Evolutionary conservation across 2,329 filamentous ascomycete species (phyloP), one percentile per base, ranked within the genome.

Genomic region (Aureobasidium melanogenum): DNA sequence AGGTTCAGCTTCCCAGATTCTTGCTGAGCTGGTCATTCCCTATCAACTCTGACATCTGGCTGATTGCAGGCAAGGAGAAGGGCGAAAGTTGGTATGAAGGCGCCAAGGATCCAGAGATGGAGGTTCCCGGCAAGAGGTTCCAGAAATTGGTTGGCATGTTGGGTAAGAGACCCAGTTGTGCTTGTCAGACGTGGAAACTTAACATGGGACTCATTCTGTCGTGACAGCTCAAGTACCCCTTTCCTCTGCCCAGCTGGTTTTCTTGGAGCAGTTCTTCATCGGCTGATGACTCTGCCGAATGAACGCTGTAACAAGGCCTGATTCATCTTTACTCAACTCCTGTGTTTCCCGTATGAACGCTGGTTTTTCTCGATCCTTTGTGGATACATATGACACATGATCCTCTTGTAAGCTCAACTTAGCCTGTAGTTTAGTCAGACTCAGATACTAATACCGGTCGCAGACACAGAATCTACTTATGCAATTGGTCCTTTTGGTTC

Each of bases 1-100:
- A 61, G 26, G 36, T 64, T n/a, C 43, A 61, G 14, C 36, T 64
- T 5, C 48, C 63, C 4, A 48, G 61, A 17, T 63, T 64, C 41
- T 54, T 64, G 43, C 46, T 64, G 19, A 47, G 36, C 22, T 64
- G 63, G 61, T 43, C 54, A 5, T 48, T 61, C 10, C 57, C 61
- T 1, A 58, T 64, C 24, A 62, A 58, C n/a, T 43, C 57, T 10
- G 63, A 64, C 44, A 58, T 64, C 41, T 64, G 63, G 63, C 47
- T 64, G 6, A 28, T 58, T 17, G 55, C 55, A 2, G 43, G 43
- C 43, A 58, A 58, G 19, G 55, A 58, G 9, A 32, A 47, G 43
- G 19, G 4, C 24, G 43, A 28, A 17, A 48, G 55, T 17, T 58
- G 55, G 55, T 58, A 58, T 14, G 54, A 38, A 22, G 54, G 41